Evolutionary conservation across 2,329 filamentous ascomycete genomes (phyloP), one percentile per base, ranked within the genome.

Genomic region (Diaporthe amygdali): DNA sequence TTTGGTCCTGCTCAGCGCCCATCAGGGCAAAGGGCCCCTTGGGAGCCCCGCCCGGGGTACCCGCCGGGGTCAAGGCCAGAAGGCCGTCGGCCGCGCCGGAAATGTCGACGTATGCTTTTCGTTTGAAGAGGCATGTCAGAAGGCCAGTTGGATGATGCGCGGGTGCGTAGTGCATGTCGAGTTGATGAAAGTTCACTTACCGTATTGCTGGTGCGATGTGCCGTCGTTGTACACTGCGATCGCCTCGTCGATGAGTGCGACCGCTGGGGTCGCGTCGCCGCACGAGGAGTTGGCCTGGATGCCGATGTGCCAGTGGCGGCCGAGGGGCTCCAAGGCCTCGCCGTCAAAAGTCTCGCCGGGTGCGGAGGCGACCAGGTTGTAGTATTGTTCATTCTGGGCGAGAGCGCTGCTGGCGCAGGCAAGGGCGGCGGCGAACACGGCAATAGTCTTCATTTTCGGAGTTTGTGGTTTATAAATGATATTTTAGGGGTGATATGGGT

Each of bases 221-320:
- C 59, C 59, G 30, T 64, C 59, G 44, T 64, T 64, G 59, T 64
- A 64, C 3, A 64, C 59, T 25, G 59, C 59, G n/a, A 64, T 12
- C 7, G 44, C 59, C 41, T 37, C 59, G 14, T 37, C n/a, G 59
- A 64, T 37, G 44, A 64, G 2, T 41, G 44, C 20, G 3, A 64
- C 30, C 7, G 59, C 59, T 20, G 59, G 59, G 44, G 59, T 20
- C 3, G 5, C 44, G 30, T 64, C 59, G 30, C 59, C 59, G 30
- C 59, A 64, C 30, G 59, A 49, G n/a, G 59, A 64, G 59, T 49
- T 64, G 30, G 59, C 9, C 59, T 22, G 2, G 30, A 37, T 9
- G 30, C 59, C 59, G 44, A 64, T 8, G 44, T 49, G 59, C 59
- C 59, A 64, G 59, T 37, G n/a, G 30, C 59, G 44, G 12, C 12